phyloP scores from a whole-genome alignment of 257 asterid genomes.

The Petunia axillaris region DNA sequence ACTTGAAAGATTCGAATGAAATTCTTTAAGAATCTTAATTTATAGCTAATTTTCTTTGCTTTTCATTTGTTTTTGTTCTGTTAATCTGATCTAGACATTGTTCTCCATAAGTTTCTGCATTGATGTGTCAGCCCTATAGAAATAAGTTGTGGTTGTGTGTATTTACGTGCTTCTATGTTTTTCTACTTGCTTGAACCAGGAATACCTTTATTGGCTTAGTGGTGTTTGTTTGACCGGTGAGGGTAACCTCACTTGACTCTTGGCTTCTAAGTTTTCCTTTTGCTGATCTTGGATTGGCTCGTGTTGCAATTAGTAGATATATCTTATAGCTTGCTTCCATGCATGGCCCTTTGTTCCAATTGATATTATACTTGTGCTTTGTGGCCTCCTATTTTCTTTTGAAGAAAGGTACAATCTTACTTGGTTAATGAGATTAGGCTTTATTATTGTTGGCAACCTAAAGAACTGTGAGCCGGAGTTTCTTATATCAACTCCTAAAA shows the following conservation, averaged over 20 bases:
- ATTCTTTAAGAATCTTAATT: not conserved
- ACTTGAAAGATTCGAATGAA: not conserved
- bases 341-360: not conserved
- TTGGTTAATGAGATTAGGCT: not conserved
- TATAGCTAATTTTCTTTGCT: not conserved
- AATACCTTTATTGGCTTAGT: not conserved
- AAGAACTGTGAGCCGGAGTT: slow-evolving; percentile 79
- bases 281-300: not conserved
- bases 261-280: slow-evolving; percentile 14
- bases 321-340: not conserved
- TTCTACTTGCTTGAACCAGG: slow-evolving; percentile 1
- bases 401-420: not conserved
- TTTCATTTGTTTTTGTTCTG: slow-evolving; percentile 3
- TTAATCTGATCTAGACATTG: not conserved
- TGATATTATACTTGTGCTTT: slow-evolving; percentile 1
- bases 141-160: not conserved
- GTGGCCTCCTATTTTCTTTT: not conserved
- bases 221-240: not conserved
- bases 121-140: not conserved
- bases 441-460: slow-evolving; percentile 47
- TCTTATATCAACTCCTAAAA: slow-evolving; percentile 73
- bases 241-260: not conserved
- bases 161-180: not conserved
- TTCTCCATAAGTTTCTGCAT: not conserved
- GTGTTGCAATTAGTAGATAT: not conserved